phyloP scores from a whole-genome alignment of 1,284 basidiomycete species.

The Papiliotrema nemorosa region DNA sequence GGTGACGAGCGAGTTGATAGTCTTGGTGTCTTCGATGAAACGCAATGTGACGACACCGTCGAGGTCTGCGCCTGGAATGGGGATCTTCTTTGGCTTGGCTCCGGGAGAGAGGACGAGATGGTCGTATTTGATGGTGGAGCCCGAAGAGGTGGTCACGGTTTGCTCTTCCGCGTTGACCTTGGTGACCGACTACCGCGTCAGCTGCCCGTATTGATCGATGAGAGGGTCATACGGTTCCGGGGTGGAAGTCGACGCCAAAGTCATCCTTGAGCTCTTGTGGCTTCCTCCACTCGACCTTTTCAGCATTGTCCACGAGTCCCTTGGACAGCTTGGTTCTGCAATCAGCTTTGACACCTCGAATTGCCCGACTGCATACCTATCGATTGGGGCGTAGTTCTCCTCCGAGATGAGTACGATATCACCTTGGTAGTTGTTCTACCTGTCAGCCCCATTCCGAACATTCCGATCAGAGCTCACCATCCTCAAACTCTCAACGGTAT shows the following conservation, averaged over 20 bases:
- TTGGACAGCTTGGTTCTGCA: conserved; percentile 84
- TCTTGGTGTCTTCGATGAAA: conserved; percentile 66
- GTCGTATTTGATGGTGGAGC: conserved; percentile 64
- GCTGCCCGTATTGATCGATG: background rate
- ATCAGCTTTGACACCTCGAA: background rate
- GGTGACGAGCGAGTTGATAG: conserved; percentile 59
- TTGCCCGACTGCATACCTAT: conserved; percentile 56
- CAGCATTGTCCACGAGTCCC: conserved; percentile 69
- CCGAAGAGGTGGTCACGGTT: conserved; percentile 59
- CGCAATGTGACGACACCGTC: conserved; percentile 77
- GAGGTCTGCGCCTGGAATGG: conserved; percentile 71
- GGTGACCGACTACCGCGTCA: conserved; percentile 57
- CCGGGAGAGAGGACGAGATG: conserved; percentile 71
- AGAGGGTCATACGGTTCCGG: conserved; percentile 57
- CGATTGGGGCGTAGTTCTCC: conserved; percentile 79
- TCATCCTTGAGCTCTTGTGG: conserved; percentile 73
- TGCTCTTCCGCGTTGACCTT: conserved; percentile 62
- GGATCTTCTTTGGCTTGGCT: conserved; percentile 60
- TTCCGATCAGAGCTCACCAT: conserved; percentile 55
- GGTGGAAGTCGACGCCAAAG: conserved; percentile 71
- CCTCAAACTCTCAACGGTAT: conserved; percentile 76
- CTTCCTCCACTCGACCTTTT: conserved; percentile 71
- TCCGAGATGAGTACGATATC: conserved; percentile 75
- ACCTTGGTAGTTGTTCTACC: conserved; percentile 69
- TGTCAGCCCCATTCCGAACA: background rate